Base-by-base conservation (phyloP, 176 grass and related monocot species). In the Pontederia crassipes region DNA sequence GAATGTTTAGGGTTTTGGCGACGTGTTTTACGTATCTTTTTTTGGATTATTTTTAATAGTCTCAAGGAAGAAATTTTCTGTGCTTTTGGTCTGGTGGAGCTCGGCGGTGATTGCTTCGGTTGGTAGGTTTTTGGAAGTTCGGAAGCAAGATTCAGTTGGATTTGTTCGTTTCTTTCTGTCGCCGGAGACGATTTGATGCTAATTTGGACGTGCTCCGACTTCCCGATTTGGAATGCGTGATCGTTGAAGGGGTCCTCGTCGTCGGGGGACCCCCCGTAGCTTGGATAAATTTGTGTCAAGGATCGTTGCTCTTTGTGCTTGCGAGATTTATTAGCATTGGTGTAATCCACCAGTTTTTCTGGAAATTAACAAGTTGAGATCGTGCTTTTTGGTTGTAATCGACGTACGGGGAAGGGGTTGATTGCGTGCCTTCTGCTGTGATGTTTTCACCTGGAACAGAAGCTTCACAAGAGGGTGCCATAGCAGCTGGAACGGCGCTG, bases 381-480 rank as follows among this genome's bases (percentile, higher is more conserved):
- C 32, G 32, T 40, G 32, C 32, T 40, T 40, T 58, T 40, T 40
- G 32, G 32, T 40, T 40, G 32, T 40, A 40, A 40, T 40, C 32
- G 32, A 40, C 32, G 32, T 40, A 49, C 47, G 49, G 49, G 15
- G 35, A 73, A 54, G 32, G 0, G 64, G 49, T 24, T 45, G 17
- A 29, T 45, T 56, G 48, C 45, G 28, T 51, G 16, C 1, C 59
- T 46, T 17, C 48, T 45, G 11, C 11, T 13, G 20, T 46, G 62
- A 98, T 98, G 94, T 93, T 93, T 56, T 79, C 88, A 45, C 81
- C 76, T 28, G 80, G 68, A 47, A 74, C 84, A 63, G 88, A 93
- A 79, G 72, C 82, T 72, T 74, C 68, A 29, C 76, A 69, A 58
- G 84, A 88, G 9, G 67, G 75, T 49, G 64, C 47, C 48, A 59